A percentile compares a stretch with the other conserved stretches of the same genome.
These are phyloP conservation scores for Eremochloa ophiuroides DNA, from an alignment of 176 grass and related monocot genomes.

Conservation along the genomic window DNA sequence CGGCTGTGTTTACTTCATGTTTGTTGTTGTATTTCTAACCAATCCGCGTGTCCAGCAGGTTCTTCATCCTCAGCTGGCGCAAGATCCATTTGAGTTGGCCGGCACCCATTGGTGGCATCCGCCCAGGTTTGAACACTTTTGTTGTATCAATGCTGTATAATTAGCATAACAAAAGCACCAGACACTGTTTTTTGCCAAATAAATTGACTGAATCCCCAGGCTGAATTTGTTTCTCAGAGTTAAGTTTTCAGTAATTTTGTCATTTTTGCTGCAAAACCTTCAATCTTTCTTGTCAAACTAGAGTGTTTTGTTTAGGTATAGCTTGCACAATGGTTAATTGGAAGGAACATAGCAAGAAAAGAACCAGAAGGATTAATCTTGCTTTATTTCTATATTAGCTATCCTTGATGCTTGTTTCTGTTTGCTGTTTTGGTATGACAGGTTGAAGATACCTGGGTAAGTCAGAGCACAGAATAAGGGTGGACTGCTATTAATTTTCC, in stretches of 20 bases:
- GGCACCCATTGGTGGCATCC: background rate
- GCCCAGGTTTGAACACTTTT: background rate
- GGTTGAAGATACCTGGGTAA: background rate
- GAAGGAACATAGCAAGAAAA: background rate
- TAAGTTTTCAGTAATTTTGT: background rate
- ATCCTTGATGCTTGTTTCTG: background rate
- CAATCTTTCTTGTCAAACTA: background rate
- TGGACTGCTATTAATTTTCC: background rate
- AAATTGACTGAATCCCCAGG: background rate
- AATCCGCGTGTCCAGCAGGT: background rate
- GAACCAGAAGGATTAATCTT: background rate
- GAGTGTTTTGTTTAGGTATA: background rate
- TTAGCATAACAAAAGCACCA: background rate
- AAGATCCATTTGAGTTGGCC: background rate
- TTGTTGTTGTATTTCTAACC: background rate
- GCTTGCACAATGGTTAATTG: background rate
- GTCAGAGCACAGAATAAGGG: background rate
- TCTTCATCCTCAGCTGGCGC: background rate
- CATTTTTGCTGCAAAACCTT: background rate
- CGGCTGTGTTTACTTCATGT: background rate
- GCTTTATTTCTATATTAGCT: conserved; percentile 1
- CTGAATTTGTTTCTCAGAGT: background rate
- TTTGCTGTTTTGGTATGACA: conserved; percentile 8
- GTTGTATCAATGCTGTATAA: background rate
- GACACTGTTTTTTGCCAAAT: background rate